Percentiles rank a stretch among this genome's conserved stretches.
phyloP scores from a whole-genome alignment of 2,329 filamentous ascomycete species.

The Cephalotrichum gorgonifer region DNA sequence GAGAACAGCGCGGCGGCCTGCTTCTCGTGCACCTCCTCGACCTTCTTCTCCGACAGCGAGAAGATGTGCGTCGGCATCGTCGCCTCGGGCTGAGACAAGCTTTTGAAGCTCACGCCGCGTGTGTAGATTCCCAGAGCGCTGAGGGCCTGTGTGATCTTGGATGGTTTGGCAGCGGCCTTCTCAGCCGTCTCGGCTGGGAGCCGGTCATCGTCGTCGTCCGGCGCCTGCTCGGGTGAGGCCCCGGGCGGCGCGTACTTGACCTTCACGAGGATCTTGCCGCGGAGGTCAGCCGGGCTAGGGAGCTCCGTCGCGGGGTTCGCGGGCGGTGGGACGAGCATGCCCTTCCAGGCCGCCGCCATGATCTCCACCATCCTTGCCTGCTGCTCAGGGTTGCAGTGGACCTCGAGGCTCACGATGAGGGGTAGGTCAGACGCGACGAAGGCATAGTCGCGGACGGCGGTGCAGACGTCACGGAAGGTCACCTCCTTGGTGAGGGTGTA shows the following conservation, averaged over 20 bases:
- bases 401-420: slow-evolving; percentile 88
- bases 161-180: slow-evolving; percentile 29
- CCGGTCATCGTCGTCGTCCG: slow-evolving; percentile 20
- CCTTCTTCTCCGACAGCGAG: slow-evolving; percentile 50
- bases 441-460: slow-evolving; percentile 66
- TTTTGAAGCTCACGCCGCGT: slow-evolving; percentile 71
- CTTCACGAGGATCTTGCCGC: slow-evolving; percentile 73
- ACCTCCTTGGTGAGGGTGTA: slow-evolving; percentile 87
- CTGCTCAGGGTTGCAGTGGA: slow-evolving; percentile 72
- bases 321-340: slow-evolving; percentile 51
- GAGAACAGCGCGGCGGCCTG: slow-evolving; percentile 50
- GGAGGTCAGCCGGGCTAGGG: slow-evolving; percentile 59
- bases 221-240: slow-evolving; percentile 17
- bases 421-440: slow-evolving; percentile 70
- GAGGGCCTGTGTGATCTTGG: slow-evolving; percentile 62
- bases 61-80: slow-evolving; percentile 60
- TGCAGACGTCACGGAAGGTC: slow-evolving; percentile 76
- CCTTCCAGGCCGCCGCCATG: slow-evolving; percentile 77
- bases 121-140: slow-evolving; percentile 75
- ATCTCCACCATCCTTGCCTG: slow-evolving; percentile 88
- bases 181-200: slow-evolving; percentile 25
- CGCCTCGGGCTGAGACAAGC: slow-evolving; percentile 61
- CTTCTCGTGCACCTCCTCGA: slow-evolving; percentile 50
- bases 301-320: slow-evolving; percentile 38
- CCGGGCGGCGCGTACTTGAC: slow-evolving; percentile 55